Conservation (phyloP, 139 green algal species). For the Edaphochlamys debaryana region DNA sequence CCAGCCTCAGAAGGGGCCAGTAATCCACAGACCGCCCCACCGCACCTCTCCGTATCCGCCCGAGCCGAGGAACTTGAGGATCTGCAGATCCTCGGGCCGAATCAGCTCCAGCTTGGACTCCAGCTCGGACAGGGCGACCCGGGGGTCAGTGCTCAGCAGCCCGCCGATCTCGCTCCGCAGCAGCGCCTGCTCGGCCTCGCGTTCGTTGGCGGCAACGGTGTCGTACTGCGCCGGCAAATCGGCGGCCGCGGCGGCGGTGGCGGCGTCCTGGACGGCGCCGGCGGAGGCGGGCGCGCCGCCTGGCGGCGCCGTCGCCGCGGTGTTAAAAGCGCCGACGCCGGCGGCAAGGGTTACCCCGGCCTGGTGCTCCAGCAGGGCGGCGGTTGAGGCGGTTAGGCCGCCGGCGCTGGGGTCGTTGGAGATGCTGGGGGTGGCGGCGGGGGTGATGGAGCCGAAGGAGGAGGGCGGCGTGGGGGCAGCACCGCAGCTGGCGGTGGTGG, state of each 20-base stretch:
- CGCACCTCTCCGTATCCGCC: conserved; percentile 77
- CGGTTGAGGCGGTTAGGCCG: not conserved
- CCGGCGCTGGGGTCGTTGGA: not conserved
- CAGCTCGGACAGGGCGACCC: conserved; percentile 53
- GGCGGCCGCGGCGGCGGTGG: not conserved
- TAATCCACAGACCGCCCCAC: too few species aligned
- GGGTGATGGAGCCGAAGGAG: not conserved
- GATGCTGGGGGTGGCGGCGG: not conserved
- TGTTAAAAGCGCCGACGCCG: too few species aligned
- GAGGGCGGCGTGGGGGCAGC: not conserved
- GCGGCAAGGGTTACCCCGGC: too few species aligned
- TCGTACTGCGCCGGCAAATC: conserved; percentile 1
- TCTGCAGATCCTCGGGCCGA: conserved; percentile 62
- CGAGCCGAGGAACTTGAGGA: conserved; percentile 77
- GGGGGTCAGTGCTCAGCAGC: conserved; percentile 6
- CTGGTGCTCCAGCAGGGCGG: not conserved
- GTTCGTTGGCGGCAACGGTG: not conserved
- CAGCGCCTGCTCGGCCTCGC: conserved; percentile 56
- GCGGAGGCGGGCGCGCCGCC: not conserved
- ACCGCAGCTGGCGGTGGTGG: not conserved
- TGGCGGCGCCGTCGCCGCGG: conserved; percentile 1
- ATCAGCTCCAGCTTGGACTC: conserved; percentile 78
- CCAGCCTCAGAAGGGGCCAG: too few species aligned
- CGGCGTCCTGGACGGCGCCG: conserved; percentile 5
- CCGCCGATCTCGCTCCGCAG: conserved; percentile 15